phyloP scores from a whole-genome alignment of 305 asterid genomes.

The Fraxinus xanthoxyloides region DNA sequence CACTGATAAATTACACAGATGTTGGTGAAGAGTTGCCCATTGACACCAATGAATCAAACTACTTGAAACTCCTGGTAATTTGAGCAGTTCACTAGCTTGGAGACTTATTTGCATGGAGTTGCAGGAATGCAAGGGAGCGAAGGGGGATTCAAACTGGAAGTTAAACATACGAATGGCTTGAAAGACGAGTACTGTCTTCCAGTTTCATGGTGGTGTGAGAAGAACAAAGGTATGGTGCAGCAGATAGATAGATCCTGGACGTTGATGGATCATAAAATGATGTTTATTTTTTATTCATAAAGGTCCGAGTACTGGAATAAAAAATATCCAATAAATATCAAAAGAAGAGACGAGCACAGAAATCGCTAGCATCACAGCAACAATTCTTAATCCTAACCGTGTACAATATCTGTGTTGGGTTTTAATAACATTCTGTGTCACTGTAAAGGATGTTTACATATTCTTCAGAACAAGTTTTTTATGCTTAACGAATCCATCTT shows the following conservation, averaged over 20 bases:
- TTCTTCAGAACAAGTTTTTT: background rate
- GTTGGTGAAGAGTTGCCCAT: constrained; percentile 50
- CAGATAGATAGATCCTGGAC: constrained; percentile 61
- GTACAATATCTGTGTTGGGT: background rate
- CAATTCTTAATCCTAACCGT: background rate
- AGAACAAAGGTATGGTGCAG: constrained; percentile 70
- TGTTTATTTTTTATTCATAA: constrained; percentile 18
- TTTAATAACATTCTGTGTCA: background rate
- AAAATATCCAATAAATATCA: background rate
- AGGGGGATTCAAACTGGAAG: constrained; percentile 50
- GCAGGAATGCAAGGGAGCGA: constrained; percentile 59
- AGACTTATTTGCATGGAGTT: constrained; percentile 54
- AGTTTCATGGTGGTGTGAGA: constrained; percentile 58
- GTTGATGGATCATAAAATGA: constrained; percentile 40
- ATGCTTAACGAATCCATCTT: too few species aligned
- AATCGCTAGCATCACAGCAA: background rate
- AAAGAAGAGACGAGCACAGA: background rate
- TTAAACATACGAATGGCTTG: constrained; percentile 35
- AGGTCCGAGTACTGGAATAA: background rate
- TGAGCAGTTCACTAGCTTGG: constrained; percentile 45
- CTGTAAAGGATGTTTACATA: background rate
- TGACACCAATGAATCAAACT: constrained; percentile 43
- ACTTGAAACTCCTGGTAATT: constrained; percentile 41
- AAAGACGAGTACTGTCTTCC: constrained; percentile 43
- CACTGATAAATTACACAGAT: constrained; percentile 34